Evolutionary conservation across 78 protist species (phyloP).

Genomic region (Creolimax fragrantissima): DNA sequence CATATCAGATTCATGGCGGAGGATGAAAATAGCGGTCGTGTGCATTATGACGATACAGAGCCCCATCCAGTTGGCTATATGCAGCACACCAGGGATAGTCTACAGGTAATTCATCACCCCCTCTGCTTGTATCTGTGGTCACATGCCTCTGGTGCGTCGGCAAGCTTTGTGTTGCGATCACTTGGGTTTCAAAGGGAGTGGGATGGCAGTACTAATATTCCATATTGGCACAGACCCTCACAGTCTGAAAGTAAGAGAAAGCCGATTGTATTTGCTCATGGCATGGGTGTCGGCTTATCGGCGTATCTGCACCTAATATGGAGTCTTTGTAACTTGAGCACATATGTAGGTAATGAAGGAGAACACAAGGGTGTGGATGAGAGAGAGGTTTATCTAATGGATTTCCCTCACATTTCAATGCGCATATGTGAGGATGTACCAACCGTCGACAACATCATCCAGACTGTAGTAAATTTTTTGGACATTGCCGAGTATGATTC

Average conservation of each 20-base stretch:
- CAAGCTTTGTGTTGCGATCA: not conserved
- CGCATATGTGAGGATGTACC: conserved; percentile 4
- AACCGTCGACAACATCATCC: not conserved
- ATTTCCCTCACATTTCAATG: not conserved
- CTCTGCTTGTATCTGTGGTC: not conserved
- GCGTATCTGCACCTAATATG: conserved; percentile 1
- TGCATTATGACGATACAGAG: not conserved
- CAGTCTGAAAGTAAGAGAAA: not conserved
- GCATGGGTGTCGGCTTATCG: not conserved
- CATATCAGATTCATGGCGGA: not conserved
- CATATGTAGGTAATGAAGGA: not conserved
- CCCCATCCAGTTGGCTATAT: not conserved
- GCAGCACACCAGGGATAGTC: not conserved
- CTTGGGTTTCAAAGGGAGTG: not conserved
- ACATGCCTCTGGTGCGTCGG: not conserved
- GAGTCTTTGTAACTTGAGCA: not conserved
- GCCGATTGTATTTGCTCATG: not conserved
- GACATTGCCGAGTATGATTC: not conserved
- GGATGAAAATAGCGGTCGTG: not conserved
- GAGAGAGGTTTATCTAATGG: not conserved
- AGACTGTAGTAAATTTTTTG: not conserved
- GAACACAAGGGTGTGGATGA: not conserved
- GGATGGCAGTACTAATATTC: not conserved
- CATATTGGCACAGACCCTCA: not conserved
- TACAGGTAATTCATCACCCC: conserved; percentile 1